phyloP scores from a whole-genome alignment of 352 stramenopile genomes.

The Phytophthora sp. region DNA sequence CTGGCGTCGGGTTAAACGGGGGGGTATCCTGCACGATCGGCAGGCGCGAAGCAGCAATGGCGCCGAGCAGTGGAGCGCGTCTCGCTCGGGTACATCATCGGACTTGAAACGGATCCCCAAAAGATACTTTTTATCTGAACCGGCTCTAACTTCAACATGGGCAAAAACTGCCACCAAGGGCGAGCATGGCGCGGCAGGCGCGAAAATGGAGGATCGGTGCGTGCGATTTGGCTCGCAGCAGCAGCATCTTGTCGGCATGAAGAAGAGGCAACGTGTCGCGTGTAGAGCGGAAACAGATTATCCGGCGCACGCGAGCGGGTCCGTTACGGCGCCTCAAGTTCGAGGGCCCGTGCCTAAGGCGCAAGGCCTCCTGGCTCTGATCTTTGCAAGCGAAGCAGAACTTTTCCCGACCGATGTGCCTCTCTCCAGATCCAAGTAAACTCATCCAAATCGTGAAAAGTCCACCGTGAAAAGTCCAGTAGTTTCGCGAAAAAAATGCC shows the following conservation, averaged over 20 bases:
- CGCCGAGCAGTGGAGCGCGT: no score
- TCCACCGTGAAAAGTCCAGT: no score
- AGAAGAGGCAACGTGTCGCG: conserved; percentile 23
- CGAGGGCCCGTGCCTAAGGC: conserved; percentile 1
- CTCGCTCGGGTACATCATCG: no score
- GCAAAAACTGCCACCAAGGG: conserved; percentile 1
- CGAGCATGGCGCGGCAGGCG: background rate
- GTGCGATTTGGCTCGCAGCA: conserved; percentile 4
- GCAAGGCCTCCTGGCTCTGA: background rate
- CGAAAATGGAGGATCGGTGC: background rate
- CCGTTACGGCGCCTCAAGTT: conserved; percentile 19
- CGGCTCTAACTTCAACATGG: conserved; percentile 37
- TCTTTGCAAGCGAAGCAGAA: conserved; percentile 3
- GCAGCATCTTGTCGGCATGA: background rate
- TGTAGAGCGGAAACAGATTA: conserved; percentile 33
- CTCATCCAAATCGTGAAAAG: no score
- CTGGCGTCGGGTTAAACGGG: no score
- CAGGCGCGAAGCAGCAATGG: no score
- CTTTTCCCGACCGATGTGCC: conserved; percentile 3
- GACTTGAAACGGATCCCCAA: conserved; percentile 23
- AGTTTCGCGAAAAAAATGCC: conserved; percentile 2
- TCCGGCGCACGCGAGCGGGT: conserved; percentile 23
- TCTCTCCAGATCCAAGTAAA: no score
- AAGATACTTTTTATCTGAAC: conserved; percentile 29
- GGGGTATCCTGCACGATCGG: no score